Base-by-base conservation (phyloP, 306 rosid species). In the Chamaecrista fasciculata region DNA sequence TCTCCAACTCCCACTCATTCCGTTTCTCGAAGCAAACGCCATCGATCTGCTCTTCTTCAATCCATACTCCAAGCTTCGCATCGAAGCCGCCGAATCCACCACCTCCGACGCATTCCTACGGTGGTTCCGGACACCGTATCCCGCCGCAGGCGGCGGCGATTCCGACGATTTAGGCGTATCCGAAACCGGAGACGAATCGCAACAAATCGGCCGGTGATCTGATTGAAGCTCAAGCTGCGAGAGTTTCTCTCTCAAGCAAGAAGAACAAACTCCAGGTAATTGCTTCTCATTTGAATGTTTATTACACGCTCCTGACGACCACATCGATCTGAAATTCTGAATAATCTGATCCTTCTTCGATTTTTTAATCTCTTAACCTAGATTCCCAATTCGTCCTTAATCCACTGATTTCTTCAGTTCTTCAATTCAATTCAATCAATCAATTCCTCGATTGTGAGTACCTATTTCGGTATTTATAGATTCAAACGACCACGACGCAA, bases 41-140 rank as follows among this genome's bases (percentile, higher is more conserved):
- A 78, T 1, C 7, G 96, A 86, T 15, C 81, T 78, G 65, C 97
- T 91, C 87, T 86, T 91, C 77, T 76, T 79, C 79, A 88, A 61
- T 19, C 66, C 83, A 28, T 77, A 46, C 25, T 61, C 51, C 55
- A 67, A 74, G 18, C 56, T 49, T 11, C 37, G 3, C 62, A 68
- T 20, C n/a, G 81, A 79, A 12, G 92, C 67, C 42, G 40, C 50
- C 8, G 91, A 76, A 59, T 86, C 76, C 40, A 7, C 39, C 24
- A 47, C 72, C 5, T 63, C 76, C 3, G 95, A 84, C 24, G 36
- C 59, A 47, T 82, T 75, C 26, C 95, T 77, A 5, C 26, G 86
- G 46, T 78, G 95, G 23, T 66, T n/a, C n/a, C n/a, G n/a, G n/a
- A n/a, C n/a, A n/a, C n/a, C n/a, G n/a, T n/a, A n/a, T n/a, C n/a